Evolutionary conservation across 2,329 filamentous ascomycete species (phyloP).

Genomic region (Exophiala xenobiotica): DNA sequence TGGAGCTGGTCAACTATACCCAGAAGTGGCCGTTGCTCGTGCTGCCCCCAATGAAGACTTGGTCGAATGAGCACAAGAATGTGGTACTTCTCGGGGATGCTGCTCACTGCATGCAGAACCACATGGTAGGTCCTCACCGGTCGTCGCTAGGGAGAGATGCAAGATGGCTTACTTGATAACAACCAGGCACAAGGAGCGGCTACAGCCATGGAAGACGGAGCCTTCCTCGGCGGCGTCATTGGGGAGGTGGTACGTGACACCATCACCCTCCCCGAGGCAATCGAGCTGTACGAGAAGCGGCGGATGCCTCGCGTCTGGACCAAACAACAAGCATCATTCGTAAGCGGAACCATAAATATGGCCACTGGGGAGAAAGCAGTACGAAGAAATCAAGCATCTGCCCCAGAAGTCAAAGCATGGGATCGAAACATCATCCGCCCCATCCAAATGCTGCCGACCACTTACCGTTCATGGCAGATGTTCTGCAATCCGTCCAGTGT

Average conservation of each 20-base stretch:
- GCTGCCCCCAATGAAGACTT: constrained; percentile 43
- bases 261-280: constrained; percentile 37
- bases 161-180: too few species aligned
- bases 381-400: constrained; percentile 14
- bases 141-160: too few species aligned
- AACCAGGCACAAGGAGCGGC: constrained; percentile 43
- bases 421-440: constrained; percentile 14
- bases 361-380: constrained; percentile 12
- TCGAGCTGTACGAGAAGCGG: constrained; percentile 42
- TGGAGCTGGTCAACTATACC: constrained; percentile 38
- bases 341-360: constrained; percentile 24
- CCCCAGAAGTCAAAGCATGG: constrained; percentile 15
- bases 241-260: constrained; percentile 37
- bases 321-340: constrained; percentile 43
- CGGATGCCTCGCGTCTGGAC: constrained; percentile 45
- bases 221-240: constrained; percentile 42
- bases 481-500: constrained; percentile 16
- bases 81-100: constrained; percentile 44
- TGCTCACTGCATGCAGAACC: constrained; percentile 44
- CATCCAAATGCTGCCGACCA: constrained; percentile 14
- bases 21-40: constrained; percentile 47
- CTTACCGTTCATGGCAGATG: constrained; percentile 24
- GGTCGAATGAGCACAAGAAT: constrained; percentile 44
- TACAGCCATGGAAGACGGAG: constrained; percentile 48
- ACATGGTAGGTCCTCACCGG: too few species aligned